A percentile compares a stretch with the other conserved stretches of the same genome.
phyloP scores from a whole-genome alignment of 2,329 filamentous ascomycete genomes.

The Venturia carpophila region DNA sequence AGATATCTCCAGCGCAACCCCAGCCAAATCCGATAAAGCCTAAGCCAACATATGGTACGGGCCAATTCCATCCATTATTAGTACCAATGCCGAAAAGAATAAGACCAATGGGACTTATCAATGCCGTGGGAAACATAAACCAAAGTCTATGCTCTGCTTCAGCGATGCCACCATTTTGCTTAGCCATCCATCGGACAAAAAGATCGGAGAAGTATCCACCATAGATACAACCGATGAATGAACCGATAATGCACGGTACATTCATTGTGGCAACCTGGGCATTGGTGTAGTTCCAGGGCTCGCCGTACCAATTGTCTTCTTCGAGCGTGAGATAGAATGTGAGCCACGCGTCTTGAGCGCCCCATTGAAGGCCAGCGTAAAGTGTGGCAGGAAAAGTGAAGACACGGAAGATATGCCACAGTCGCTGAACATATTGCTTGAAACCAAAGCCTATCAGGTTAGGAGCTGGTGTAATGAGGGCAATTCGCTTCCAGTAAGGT shows the following conservation, averaged over 20 bases:
- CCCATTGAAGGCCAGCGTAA: conserved; percentile 52
- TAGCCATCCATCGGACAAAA: conserved; percentile 49
- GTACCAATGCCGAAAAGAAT: conserved; percentile 48
- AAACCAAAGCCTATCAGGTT: conserved; percentile 47
- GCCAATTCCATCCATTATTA: conserved; percentile 46
- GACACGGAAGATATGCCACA: conserved; percentile 49
- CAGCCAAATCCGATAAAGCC: conserved; percentile 54
- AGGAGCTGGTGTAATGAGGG: conserved; percentile 48
- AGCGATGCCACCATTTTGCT: conserved; percentile 45
- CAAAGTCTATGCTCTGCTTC: conserved; percentile 50
- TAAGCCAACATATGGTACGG: conserved; percentile 46
- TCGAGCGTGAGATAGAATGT: conserved; percentile 53
- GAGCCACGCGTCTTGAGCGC: conserved; percentile 52
- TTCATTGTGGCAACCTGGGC: conserved; percentile 51
- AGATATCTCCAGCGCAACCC: conserved; percentile 49
- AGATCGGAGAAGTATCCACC: conserved; percentile 51
- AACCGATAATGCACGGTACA: conserved; percentile 47
- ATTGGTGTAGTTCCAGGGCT: conserved; percentile 49
- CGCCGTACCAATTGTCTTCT: conserved; percentile 47
- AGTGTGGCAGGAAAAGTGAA: conserved; percentile 52
- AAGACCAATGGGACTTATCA: conserved; percentile 45
- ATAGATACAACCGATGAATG: conserved; percentile 49
- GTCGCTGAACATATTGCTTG: conserved; percentile 46
- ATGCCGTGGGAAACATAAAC: conserved; percentile 43
- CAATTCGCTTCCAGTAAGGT: conserved; percentile 49